Conservation (phyloP, 2,329 filamentous ascomycete species). For the Diaporthe citri region DNA sequence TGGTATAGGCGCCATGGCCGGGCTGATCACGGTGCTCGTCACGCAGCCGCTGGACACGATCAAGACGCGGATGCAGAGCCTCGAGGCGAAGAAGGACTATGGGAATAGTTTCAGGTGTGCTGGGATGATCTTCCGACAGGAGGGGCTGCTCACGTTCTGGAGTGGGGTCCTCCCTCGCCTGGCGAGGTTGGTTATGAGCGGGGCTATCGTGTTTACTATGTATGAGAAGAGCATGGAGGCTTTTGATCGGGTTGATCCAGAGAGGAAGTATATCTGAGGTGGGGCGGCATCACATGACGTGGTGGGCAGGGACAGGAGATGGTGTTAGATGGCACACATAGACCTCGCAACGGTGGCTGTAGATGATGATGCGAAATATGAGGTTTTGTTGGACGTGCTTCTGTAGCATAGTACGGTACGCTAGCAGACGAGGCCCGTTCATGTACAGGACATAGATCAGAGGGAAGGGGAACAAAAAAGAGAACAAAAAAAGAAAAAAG, state of each 20-base stretch:
- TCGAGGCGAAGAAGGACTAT: slow-evolving; percentile 84
- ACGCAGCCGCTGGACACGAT: slow-evolving; percentile 87
- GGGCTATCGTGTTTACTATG: slow-evolving; percentile 98
- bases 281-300: too few species aligned
- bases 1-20: slow-evolving; percentile 88
- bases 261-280: slow-evolving; percentile 81
- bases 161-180: slow-evolving; percentile 90
- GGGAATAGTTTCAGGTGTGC: slow-evolving; percentile 91
- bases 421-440: not conserved
- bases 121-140: slow-evolving; percentile 84
- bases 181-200: slow-evolving; percentile 87
- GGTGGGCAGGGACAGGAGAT: too few species aligned
- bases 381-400: not conserved
- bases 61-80: slow-evolving; percentile 98
- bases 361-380: too few species aligned
- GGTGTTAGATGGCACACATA: not conserved
- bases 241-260: slow-evolving; percentile 83
- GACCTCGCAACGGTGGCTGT: not conserved
- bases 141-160: slow-evolving; percentile 93
- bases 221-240: slow-evolving; percentile 97
- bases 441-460: not conserved
- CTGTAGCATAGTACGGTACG: not conserved
- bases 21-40: slow-evolving; percentile 88
- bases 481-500: not conserved
- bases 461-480: not conserved